Percentiles rank a stretch among this genome's conserved stretches.
These are phyloP conservation scores for Trypanosoma boissoni DNA, from an alignment of 208 protist species.

Conservation along the genomic window DNA sequence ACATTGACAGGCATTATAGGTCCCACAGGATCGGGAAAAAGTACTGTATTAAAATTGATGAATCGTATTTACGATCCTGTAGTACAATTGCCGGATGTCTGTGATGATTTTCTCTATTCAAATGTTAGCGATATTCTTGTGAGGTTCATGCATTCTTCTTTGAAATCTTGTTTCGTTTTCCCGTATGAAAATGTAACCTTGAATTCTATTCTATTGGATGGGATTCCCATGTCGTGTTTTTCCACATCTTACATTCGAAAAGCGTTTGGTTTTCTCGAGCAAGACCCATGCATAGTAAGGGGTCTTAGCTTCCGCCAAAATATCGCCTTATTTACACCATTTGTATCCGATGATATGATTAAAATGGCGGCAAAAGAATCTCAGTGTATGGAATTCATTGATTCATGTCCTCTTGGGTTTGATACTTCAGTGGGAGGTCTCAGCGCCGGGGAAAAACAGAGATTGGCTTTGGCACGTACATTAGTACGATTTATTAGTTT, in stretches of 20 bases:
- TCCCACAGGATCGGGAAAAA: slow-evolving; percentile 79
- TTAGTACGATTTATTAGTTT: slow-evolving; percentile 1
- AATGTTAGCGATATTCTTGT: slow-evolving; percentile 25
- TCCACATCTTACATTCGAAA: slow-evolving; percentile 46
- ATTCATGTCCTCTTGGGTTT: slow-evolving; percentile 30
- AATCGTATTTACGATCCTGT: slow-evolving; percentile 75
- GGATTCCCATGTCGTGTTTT: slow-evolving; percentile 55
- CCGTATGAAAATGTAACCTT: background rate
- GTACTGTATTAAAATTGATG: slow-evolving; percentile 57
- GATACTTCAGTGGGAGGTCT: slow-evolving; percentile 45
- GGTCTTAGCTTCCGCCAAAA: slow-evolving; percentile 42
- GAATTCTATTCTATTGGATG: slow-evolving; percentile 42
- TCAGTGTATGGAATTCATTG: slow-evolving; percentile 44
- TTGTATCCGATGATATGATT: slow-evolving; percentile 41
- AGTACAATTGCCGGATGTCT: slow-evolving; percentile 14
- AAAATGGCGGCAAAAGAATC: slow-evolving; percentile 39
- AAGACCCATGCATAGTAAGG: slow-evolving; percentile 35
- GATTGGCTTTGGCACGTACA: slow-evolving; percentile 87
- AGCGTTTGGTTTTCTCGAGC: slow-evolving; percentile 45
- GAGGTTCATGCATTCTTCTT: slow-evolving; percentile 29
- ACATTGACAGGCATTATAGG: slow-evolving; percentile 71
- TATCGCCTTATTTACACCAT: slow-evolving; percentile 27
- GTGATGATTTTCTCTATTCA: slow-evolving; percentile 15
- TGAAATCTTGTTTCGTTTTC: slow-evolving; percentile 9
- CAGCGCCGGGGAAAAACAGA: slow-evolving; percentile 90